Evolutionary conservation across 1,139 yeast genomes (phyloP).

Genomic region (Saccharomycopsis hybrid): DNA sequence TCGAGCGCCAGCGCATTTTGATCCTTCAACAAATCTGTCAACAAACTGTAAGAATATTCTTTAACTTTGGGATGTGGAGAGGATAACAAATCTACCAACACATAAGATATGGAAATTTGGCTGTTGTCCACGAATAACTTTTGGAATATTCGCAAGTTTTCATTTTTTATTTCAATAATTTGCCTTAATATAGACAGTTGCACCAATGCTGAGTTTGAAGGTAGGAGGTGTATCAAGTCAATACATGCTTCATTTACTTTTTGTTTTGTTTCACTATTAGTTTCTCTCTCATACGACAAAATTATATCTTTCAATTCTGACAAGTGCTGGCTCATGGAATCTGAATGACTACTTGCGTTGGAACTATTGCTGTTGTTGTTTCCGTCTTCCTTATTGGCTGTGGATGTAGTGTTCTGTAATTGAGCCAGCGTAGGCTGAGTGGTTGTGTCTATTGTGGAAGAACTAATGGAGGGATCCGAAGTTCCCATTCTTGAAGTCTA

Average conservation of each 20-base stretch:
- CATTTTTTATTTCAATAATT: conserved; percentile 7
- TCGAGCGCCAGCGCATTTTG: conserved; percentile 6
- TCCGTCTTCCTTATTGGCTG: background rate
- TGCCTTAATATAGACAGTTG: conserved; percentile 14
- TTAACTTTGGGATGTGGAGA: conserved; percentile 3
- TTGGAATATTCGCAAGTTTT: conserved; percentile 10
- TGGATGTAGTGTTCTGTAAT: background rate
- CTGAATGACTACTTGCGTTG: background rate
- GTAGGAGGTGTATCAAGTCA: conserved; percentile 13
- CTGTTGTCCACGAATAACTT: conserved; percentile 14
- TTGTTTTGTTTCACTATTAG: conserved; percentile 10
- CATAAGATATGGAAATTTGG: conserved; percentile 7
- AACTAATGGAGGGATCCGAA: background rate
- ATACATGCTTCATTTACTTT: conserved; percentile 19
- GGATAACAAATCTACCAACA: conserved; percentile 11
- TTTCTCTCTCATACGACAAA: conserved; percentile 9
- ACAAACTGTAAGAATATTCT: conserved; percentile 8
- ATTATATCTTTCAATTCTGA: conserved; percentile 9
- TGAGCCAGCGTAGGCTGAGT: background rate
- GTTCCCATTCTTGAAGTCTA: background rate
- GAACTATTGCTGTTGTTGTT: background rate
- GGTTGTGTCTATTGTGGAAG: background rate
- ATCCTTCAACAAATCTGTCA: conserved; percentile 1
- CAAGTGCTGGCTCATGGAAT: conserved; percentile 9
- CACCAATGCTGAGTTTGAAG: conserved; percentile 18